These are phyloP conservation scores for Auriculariales sp. DNA, from an alignment of 768 basidiomycete species.

Conservation along the genomic window DNA sequence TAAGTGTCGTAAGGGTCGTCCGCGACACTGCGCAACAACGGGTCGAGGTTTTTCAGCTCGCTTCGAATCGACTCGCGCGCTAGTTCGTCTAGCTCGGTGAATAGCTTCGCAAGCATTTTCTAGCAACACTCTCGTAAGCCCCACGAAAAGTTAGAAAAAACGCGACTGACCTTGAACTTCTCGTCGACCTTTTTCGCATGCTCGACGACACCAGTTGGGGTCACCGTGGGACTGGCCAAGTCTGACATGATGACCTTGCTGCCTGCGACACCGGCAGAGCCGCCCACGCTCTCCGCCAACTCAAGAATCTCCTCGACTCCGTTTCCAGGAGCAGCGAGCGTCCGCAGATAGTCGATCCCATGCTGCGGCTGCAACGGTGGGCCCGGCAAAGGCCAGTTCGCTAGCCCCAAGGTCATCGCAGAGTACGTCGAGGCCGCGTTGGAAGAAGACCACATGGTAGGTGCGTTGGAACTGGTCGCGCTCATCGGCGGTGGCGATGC, in stretches of 20 bases:
- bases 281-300: background rate
- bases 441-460: no score
- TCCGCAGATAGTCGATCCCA: background rate
- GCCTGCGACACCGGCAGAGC: background rate
- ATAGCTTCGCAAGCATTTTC: constrained; percentile 70
- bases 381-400: background rate
- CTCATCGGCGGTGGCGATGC: background rate
- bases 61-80: constrained; percentile 71
- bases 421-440: no score
- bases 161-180: constrained; percentile 58
- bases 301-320: background rate
- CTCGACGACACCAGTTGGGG: constrained; percentile 47
- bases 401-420: no score
- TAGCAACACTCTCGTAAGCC: constrained; percentile 14
- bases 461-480: no score
- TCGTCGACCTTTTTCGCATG: constrained; percentile 67
- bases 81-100: constrained; percentile 76
- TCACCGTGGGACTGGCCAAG: constrained; percentile 31
- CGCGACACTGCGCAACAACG: constrained; percentile 48
- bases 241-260: background rate
- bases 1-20: constrained; percentile 4
- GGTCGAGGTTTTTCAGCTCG: constrained; percentile 71
- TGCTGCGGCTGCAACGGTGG: background rate
- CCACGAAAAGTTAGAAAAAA: background rate
- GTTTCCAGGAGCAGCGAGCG: background rate